These are phyloP conservation scores for Pisolithus thermaeus DNA, from an alignment of 1,284 basidiomycete species.

Conservation along the genomic window DNA sequence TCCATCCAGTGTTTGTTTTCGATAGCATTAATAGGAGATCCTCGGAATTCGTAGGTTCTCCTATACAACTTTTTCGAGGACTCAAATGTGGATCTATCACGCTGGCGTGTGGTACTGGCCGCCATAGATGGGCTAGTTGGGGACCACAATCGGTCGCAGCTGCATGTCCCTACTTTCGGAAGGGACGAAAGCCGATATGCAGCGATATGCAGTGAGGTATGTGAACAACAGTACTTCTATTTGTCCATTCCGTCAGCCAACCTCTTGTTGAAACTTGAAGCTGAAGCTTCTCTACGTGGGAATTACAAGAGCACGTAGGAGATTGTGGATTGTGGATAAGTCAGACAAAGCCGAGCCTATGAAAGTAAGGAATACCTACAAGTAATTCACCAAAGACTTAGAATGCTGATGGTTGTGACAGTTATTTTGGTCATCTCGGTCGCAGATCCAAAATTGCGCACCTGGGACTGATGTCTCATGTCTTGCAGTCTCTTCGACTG, in stretches of 20 bases:
- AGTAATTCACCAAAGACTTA: too few species aligned
- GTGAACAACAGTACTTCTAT: not conserved
- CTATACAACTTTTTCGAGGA: conserved; percentile 70
- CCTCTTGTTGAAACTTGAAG: conserved; percentile 37
- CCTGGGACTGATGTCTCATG: conserved; percentile 41
- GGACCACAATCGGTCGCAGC: conserved; percentile 6
- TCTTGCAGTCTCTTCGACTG: conserved; percentile 33
- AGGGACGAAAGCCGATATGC: conserved; percentile 45
- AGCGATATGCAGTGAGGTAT: conserved; percentile 55
- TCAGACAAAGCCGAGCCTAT: conserved; percentile 54
- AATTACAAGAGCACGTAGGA: conserved; percentile 61
- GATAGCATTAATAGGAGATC: not conserved
- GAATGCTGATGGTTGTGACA: conserved; percentile 17
- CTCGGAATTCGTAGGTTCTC: conserved; percentile 44
- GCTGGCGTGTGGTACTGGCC: conserved; percentile 60
- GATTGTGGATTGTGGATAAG: conserved; percentile 61
- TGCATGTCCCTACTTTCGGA: conserved; percentile 42
- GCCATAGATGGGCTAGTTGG: conserved; percentile 24
- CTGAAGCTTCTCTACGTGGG: conserved; percentile 67
- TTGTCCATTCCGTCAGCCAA: not conserved
- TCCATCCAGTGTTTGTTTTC: not conserved
- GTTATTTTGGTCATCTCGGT: conserved; percentile 43
- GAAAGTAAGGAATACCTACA: conserved; percentile 35
- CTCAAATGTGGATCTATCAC: conserved; percentile 41
- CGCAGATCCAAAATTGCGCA: conserved; percentile 38